Base-by-base conservation (phyloP, 805 yeast species). In the Saccharomyces jurei region DNA sequence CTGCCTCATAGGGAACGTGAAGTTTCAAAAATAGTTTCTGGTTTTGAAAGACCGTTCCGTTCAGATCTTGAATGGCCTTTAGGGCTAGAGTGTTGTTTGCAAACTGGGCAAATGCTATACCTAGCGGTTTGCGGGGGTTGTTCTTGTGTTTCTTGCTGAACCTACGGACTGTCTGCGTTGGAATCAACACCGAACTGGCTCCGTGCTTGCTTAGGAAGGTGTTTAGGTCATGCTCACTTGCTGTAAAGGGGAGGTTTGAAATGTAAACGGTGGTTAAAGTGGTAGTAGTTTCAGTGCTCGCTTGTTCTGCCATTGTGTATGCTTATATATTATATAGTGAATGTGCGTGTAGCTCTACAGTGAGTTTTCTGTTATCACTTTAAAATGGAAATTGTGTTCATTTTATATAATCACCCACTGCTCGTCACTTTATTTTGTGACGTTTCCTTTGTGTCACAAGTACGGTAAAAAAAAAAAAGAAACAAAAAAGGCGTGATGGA, bases 101-200 rank as follows among this genome's bases (percentile, higher is more conserved):
- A 66, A 84, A 92, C 62, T 89, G 94, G 55, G 89, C 86, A 71
- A 87, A 91, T 13, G 95, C 97, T 63, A 81, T 77, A 3, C 94
- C 92, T 58, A 81, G 68, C 2, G 83, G 80, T 57, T 69, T 74
- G 25, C 44, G 44, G 10, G 44, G 44, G 10, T 36, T 36, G 21
- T 52, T 49, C 49, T 73, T 76, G 50, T 71, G 72, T 44, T 63
- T 64, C 6, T 63, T 63, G 48, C 77, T 71, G 54, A 74, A 69
- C 11, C 80, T 79, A 32, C 79, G 72, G 17, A 80, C 73, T 2
- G 82, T 78, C 58, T 78, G 79, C 55, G 78, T 77, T 28, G 86
- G 87, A 51, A 82, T 75, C 58, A 82, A 68, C 2, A 81, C 79
- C 26, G 73, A 72, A 8, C 48, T 60, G 41, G 78, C 78, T 3